Conservation (phyloP, 2,329 filamentous ascomycete species). For the Emergomyces pasteurianus region DNA sequence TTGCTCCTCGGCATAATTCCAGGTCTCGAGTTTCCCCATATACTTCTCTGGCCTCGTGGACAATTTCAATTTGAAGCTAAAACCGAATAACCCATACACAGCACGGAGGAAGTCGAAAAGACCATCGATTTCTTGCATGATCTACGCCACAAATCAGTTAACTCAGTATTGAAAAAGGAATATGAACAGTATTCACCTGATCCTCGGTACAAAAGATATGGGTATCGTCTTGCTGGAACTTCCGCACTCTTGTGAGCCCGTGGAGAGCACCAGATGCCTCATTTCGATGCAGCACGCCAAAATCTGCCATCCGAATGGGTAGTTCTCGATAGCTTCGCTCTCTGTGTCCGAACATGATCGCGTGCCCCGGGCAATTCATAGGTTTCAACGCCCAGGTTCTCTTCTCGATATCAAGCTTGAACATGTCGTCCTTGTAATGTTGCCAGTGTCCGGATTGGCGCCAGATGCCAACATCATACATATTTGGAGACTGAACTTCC, state of each 20-base stretch:
- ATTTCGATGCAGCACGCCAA: constrained; percentile 89
- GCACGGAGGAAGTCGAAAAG: constrained; percentile 77
- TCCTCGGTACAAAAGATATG: constrained; percentile 90
- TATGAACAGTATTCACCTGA: constrained; percentile 38
- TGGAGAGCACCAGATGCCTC: constrained; percentile 86
- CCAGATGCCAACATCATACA: constrained; percentile 91
- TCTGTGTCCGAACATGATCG: constrained; percentile 71
- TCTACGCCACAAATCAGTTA: constrained; percentile 25
- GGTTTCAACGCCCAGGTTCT: constrained; percentile 78
- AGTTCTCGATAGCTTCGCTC: constrained; percentile 81
- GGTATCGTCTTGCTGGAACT: constrained; percentile 92
- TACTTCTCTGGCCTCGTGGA: constrained; percentile 85
- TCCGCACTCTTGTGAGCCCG: constrained; percentile 80
- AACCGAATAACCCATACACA: constrained; percentile 73
- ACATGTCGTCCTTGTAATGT: constrained; percentile 93
- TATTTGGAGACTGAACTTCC: constrained; percentile 91
- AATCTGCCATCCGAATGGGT: constrained; percentile 86
- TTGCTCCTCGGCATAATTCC: constrained; percentile 76
- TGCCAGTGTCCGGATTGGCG: constrained; percentile 92
- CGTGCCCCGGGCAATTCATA: constrained; percentile 97
- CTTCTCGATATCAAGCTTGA: constrained; percentile 71
- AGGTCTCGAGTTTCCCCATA: constrained; percentile 74
- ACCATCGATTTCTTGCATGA: constrained; percentile 61
- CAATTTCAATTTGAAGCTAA: constrained; percentile 87
- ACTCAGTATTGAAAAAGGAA: background rate